Evolutionary conservation across 768 basidiomycete species (phyloP).

Genomic region (Fibroporia radiculosa): DNA sequence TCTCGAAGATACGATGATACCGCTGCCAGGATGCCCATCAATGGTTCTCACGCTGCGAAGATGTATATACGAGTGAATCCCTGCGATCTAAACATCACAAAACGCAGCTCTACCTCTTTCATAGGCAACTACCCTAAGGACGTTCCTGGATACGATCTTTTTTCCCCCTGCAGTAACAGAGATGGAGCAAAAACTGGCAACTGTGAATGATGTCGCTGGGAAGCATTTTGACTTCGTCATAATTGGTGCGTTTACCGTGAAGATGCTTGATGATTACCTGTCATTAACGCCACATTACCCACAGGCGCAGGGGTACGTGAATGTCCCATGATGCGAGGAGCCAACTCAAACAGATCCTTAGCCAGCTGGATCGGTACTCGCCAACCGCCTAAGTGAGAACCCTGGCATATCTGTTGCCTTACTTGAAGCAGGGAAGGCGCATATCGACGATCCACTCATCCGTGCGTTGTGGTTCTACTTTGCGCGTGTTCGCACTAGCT

Average conservation of each 20-base stretch:
- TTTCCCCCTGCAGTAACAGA: too few species aligned
- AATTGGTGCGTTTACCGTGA: constrained; percentile 8
- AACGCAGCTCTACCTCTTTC: too few species aligned
- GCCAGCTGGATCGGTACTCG: constrained; percentile 32
- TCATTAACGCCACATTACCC: background rate
- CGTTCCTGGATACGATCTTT: too few species aligned
- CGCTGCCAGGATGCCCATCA: too few species aligned
- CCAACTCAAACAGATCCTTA: background rate
- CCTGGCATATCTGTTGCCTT: constrained; percentile 27
- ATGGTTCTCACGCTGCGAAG: too few species aligned
- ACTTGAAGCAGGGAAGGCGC: constrained; percentile 23
- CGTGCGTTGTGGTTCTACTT: background rate
- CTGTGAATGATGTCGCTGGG: constrained; percentile 8
- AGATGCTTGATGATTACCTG: too few species aligned
- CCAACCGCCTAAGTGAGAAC: constrained; percentile 30
- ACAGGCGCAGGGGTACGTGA: constrained; percentile 1
- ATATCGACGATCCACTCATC: constrained; percentile 6
- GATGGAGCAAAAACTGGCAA: constrained; percentile 10
- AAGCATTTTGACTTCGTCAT: constrained; percentile 17
- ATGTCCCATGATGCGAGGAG: background rate
- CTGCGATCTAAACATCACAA: too few species aligned
- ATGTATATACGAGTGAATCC: too few species aligned
- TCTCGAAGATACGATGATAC: too few species aligned
- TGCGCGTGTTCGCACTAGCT: too few species aligned
- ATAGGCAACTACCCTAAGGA: too few species aligned